Conservation (phyloP, 2,329 filamentous ascomycete species). For the Pezicula neosporulosa region DNA sequence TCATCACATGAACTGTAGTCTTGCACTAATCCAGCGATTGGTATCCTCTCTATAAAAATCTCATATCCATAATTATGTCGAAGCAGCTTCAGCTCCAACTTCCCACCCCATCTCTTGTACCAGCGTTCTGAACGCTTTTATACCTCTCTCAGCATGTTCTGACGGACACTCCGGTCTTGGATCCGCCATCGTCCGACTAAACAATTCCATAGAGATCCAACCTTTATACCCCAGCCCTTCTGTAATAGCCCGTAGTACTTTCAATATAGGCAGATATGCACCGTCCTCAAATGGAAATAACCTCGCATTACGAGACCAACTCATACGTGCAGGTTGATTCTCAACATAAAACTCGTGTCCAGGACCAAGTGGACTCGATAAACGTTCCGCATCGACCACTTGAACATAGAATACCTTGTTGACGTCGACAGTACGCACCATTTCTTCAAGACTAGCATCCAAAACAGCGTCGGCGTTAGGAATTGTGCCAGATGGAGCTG, state of each 20-base stretch:
- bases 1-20: no score
- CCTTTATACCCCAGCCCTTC: conserved; percentile 51
- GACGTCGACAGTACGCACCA: conserved; percentile 43
- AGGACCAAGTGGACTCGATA: no score
- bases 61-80: no score
- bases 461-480: conserved; percentile 53
- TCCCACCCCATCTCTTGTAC: conserved; percentile 9
- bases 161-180: conserved; percentile 37
- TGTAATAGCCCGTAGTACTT: conserved; percentile 48
- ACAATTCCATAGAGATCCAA: conserved; percentile 55
- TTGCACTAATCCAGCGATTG: no score
- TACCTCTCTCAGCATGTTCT: conserved; percentile 46
- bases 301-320: conserved; percentile 72
- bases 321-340: conserved; percentile 64
- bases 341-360: conserved; percentile 39
- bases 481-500: conserved; percentile 45
- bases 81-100: background rate
- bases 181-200: conserved; percentile 46
- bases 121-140: conserved; percentile 45
- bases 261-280: conserved; percentile 53
- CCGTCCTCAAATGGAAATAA: conserved; percentile 63
- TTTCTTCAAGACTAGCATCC: conserved; percentile 23
- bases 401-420: conserved; percentile 72
- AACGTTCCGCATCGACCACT: conserved; percentile 43
- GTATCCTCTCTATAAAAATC: no score